A percentile compares a stretch with the other conserved stretches of the same genome.
These are phyloP conservation scores for Gliomastix tumulicola DNA, from an alignment of 2,329 filamentous ascomycete genomes.

Conservation along the genomic window DNA sequence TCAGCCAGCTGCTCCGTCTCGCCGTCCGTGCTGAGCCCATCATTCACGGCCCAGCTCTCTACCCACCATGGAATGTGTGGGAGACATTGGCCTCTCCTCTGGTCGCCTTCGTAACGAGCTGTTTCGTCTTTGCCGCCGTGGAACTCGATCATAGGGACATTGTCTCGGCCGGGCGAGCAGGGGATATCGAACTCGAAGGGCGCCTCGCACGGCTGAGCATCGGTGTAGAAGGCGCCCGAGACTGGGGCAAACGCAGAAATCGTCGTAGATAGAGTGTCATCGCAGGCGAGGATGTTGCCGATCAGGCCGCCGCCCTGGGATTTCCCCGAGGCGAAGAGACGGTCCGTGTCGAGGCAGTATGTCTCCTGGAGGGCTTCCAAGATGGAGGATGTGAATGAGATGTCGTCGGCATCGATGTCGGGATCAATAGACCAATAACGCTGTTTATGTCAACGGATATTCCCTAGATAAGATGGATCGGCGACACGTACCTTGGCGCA, in stretches of 20 bases:
- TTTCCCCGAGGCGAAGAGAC: neutral
- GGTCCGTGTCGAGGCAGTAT: neutral
- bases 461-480: neutral
- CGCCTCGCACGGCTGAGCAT: neutral
- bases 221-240: neutral
- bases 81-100: neutral
- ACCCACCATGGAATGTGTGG: neutral
- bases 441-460: neutral
- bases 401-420: neutral
- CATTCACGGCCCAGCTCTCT: neutral
- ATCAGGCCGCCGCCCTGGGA: neutral
- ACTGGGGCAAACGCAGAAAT: neutral
- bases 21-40: neutral
- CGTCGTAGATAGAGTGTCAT: neutral
- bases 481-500: neutral
- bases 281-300: neutral
- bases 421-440: neutral
- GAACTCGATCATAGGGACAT: neutral
- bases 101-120: neutral
- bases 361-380: neutral
- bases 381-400: neutral
- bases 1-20: neutral
- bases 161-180: neutral
- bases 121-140: neutral
- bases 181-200: neutral